Base-by-base conservation (phyloP, 2,329 filamentous ascomycete species). In the Cladorrhinum sp. region DNA sequence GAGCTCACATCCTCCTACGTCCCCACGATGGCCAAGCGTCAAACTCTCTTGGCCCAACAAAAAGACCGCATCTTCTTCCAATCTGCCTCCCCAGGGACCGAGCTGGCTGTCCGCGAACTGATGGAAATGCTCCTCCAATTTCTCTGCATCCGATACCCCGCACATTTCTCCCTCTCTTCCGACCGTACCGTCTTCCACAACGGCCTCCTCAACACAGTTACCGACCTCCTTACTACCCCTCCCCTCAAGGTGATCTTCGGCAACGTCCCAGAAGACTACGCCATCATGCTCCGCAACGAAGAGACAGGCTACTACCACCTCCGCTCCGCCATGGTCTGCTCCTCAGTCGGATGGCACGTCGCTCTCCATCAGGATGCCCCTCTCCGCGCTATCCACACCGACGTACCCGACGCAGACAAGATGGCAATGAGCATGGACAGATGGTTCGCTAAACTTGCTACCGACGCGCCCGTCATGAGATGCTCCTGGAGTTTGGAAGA, bases 111-210 rank as follows among this genome's bases (percentile, higher is more conserved):
- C 71, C 92, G 92, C 70, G 92, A 96, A 69, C 78, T 95, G 5
- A 93, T 95, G 91, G 92, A 96, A 73, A 92, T 94, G 86, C 82
- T 80, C 2, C 67, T 96, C 2, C 90, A 94, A 65, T 96, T 94
- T 66, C 74, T 94, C n/a, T 90, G 86, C 63, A 81, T 85, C 2
- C 82, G 91, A 2, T 96, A 96, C 69, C 91, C 92, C 0, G 82
- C 86, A 5, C 86, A 89, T 66, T 96, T 96, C 72, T 56, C 51
- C 23, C 59, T 73, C 18, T 77, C 78, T 2, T 71, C 91, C 0
- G 76, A 84, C 20, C 82, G 80, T 3, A 81, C 78, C 42, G 71
- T 83, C 2, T 83, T 96, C 60, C 76, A 85, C 64, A 96, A 96
- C 72, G 73, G 73, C 33, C 88, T 96, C 33, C 79, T 96, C 1